phyloP scores from a whole-genome alignment of 2,329 filamentous ascomycete genomes.

The Ascosphaera apis region DNA sequence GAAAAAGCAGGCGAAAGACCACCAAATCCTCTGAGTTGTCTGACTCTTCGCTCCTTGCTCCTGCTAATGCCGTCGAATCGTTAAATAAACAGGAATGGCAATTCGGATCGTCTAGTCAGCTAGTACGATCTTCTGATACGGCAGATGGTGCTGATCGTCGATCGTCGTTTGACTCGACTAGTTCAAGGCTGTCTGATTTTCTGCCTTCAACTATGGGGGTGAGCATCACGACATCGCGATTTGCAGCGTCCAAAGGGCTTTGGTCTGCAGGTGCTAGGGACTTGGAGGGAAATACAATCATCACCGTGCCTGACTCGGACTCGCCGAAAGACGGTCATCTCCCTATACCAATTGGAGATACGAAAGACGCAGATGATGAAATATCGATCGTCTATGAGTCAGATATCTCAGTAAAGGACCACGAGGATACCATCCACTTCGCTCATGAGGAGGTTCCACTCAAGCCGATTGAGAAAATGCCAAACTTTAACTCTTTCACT shows the following conservation, averaged over 20 bases:
- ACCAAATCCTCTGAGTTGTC: conserved; percentile 26
- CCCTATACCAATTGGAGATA: conserved; percentile 2
- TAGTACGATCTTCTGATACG: conserved; percentile 44
- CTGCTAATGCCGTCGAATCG: conserved; percentile 36
- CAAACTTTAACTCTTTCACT: conserved; percentile 38
- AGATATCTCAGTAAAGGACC: conserved; percentile 2
- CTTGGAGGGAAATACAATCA: conserved; percentile 37
- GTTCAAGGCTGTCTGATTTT: conserved; percentile 7
- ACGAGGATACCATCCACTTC: conserved; percentile 7
- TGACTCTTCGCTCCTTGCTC: conserved; percentile 41
- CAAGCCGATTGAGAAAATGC: conserved; percentile 11
- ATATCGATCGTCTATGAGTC: background rate
- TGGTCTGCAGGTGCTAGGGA: conserved; percentile 53
- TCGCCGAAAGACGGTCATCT: background rate
- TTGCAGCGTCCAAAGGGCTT: conserved; percentile 23
- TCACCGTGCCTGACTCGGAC: conserved; percentile 12
- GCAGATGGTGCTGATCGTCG: conserved; percentile 33
- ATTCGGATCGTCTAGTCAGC: conserved; percentile 69
- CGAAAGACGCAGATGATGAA: background rate
- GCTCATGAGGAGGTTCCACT: conserved; percentile 6
- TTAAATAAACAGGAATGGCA: conserved; percentile 51
- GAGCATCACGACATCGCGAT: conserved; percentile 5
- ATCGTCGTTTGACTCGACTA: conserved; percentile 38
- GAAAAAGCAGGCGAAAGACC: conserved; percentile 18
- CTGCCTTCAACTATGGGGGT: conserved; percentile 1